Percentiles rank a stretch among this genome's conserved stretches.
Conservation (phyloP, 768 basidiomycete species). For the Lactifluus hygrophoroides region DNA sequence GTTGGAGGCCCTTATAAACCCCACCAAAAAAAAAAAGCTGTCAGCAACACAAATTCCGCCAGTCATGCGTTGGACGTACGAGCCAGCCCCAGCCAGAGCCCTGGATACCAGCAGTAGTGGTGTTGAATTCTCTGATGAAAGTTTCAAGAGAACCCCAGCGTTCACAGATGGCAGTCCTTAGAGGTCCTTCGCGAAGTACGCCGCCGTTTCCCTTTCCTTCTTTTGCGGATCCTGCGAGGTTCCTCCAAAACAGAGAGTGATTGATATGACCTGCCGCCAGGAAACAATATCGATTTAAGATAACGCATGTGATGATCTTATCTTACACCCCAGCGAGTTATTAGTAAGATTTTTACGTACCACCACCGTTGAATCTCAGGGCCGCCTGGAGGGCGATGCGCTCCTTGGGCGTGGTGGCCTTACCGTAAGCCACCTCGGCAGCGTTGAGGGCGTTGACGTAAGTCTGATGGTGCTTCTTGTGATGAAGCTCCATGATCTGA, state of each 20-base stretch:
- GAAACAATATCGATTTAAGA: conserved; percentile 18
- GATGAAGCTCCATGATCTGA: conserved; percentile 93
- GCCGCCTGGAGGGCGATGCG: conserved; percentile 84
- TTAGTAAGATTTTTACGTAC: conserved; percentile 33
- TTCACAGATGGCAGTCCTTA: conserved; percentile 54
- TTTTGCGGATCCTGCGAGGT: conserved; percentile 64
- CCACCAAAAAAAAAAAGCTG: conserved; percentile 10
- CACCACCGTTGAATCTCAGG: conserved; percentile 95
- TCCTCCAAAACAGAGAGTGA: conserved; percentile 95
- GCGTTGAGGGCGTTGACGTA: conserved; percentile 91
- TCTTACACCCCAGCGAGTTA: too few species aligned
- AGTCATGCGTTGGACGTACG: conserved; percentile 38
- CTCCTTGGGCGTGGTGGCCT: conserved; percentile 60
- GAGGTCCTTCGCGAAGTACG: conserved; percentile 44
- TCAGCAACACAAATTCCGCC: not conserved
- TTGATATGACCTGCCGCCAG: conserved; percentile 68
- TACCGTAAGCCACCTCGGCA: conserved; percentile 70
- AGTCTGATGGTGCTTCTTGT: conserved; percentile 92
- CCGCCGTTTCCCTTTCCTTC: conserved; percentile 56
- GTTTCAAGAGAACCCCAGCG: conserved; percentile 64
- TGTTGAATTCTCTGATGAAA: conserved; percentile 76
- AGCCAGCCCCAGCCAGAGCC: conserved; percentile 98
- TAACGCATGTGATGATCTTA: too few species aligned
- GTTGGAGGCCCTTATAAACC: conserved; percentile 54
- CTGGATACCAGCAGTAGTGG: conserved; percentile 78